A percentile compares a stretch with the other conserved stretches of the same genome.
Conservation (phyloP, 306 rosid species). For the Albizia julibrissin region DNA sequence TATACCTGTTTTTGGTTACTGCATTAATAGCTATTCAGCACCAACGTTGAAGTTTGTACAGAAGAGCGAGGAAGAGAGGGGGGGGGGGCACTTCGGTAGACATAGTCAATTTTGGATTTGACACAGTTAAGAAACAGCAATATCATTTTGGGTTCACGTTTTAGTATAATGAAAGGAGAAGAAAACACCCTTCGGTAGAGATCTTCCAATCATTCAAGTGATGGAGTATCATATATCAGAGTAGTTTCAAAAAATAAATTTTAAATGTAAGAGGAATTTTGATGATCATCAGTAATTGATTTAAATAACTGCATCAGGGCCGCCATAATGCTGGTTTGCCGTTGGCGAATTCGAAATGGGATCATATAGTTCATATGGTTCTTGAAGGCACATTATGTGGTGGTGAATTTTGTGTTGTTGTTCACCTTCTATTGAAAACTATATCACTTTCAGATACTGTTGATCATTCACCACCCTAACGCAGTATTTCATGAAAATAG, state of each 20-base stretch:
- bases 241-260: neutral
- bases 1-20: neutral
- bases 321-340: neutral
- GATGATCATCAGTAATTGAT: neutral
- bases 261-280: neutral
- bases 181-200: neutral
- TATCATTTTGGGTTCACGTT: slow-evolving; percentile 8
- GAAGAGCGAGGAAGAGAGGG: neutral
- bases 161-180: slow-evolving; percentile 8
- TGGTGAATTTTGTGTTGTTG: neutral
- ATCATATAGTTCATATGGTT: neutral
- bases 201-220: slow-evolving; percentile 2
- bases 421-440: neutral
- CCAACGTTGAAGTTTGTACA: neutral
- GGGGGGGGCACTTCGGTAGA: neutral
- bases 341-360: neutral
- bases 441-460: neutral
- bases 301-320: neutral
- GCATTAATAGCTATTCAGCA: neutral
- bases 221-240: neutral
- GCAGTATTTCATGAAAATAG: slow-evolving; percentile 11
- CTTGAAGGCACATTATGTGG: neutral
- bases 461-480: slow-evolving; percentile 18
- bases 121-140: neutral
- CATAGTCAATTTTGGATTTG: neutral